Conservation (phyloP, 306 rosid species). For the Cyclanthera cordifolia region DNA sequence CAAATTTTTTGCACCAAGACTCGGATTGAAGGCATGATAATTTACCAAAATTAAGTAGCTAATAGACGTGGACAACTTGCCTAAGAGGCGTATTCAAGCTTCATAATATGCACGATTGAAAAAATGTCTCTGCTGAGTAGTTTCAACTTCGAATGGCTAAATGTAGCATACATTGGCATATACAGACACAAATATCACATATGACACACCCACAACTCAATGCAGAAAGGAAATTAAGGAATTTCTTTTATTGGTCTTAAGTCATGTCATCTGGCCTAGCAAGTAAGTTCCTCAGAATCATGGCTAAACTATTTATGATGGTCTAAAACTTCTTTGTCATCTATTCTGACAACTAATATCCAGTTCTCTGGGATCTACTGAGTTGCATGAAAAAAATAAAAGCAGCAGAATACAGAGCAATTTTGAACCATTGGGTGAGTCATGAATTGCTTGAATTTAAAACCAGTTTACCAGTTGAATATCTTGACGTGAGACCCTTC, state of each 20-base stretch:
- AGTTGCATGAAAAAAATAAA: background rate
- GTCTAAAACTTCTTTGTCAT: background rate
- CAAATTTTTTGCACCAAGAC: no score
- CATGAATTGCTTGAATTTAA: background rate
- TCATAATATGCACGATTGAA: background rate
- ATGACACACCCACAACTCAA: background rate
- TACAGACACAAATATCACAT: background rate
- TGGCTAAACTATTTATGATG: background rate
- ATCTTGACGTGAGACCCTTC: slow-evolving; percentile 74
- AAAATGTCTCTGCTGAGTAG: background rate
- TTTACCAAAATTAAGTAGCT: background rate
- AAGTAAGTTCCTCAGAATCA: background rate
- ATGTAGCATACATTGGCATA: background rate
- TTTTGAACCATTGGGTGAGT: background rate
- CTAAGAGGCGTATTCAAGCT: background rate
- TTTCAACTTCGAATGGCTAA: background rate
- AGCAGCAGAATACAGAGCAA: background rate
- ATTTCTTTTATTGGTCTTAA: background rate
- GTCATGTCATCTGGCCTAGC: background rate
- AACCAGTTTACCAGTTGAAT: slow-evolving; percentile 63
- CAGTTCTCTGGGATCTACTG: background rate
- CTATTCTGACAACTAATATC: background rate
- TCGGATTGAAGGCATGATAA: no score
- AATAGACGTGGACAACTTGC: background rate
- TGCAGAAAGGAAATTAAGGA: background rate